Evolutionary conservation across 1,284 basidiomycete genomes (phyloP), one percentile per base, ranked within the genome.

Genomic region (Ceratobasidium sp.): DNA sequence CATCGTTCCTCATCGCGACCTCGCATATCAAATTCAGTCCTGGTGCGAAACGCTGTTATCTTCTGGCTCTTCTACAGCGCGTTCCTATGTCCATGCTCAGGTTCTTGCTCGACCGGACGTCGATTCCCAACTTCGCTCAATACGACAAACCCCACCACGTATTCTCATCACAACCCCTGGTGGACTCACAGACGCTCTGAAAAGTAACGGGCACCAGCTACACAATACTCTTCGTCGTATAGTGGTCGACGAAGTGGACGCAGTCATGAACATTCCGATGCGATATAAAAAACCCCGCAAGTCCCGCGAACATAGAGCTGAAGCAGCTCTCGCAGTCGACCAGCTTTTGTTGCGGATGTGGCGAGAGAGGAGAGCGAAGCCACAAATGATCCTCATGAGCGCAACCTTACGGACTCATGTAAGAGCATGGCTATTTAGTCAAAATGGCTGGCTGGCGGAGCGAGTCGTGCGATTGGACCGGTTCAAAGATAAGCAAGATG

Each of bases 201-300:
- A 83, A 64, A 11, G 11, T 11, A 4, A 38, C 35, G 4, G 35
- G 35, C 35, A 5, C 35, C 4, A 38, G 4, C 76, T 90, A 44
- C 77, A 80, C 5, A 38, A 47, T 28, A 58, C 54, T 11, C 54
- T 70, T 13, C 54, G 43, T 80, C 78, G 85, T 1, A 84, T 93
- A 35, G 87, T 89, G 41, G 87, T 92, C 54, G 91, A 93, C 76
- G 91, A 93, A 78, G 88, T 87, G 52, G 92, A 93, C 76, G 89
- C 88, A 78, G 81, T 92, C 50, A 82, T 93, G 70, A 86, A 86
- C 35, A 73, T 86, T 81, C 21, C 80, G 83, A 11, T 66, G 54
- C 62, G 76, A 67, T 69, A 70, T 23, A 4, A 18, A 2, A 35
- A 46, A 13, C 32, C 23, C 30, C 41, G 54, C n/a, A 21, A 47